Evolutionary conservation across 1,284 basidiomycete species (phyloP).

Genomic region (Nidula niveotomentosa): DNA sequence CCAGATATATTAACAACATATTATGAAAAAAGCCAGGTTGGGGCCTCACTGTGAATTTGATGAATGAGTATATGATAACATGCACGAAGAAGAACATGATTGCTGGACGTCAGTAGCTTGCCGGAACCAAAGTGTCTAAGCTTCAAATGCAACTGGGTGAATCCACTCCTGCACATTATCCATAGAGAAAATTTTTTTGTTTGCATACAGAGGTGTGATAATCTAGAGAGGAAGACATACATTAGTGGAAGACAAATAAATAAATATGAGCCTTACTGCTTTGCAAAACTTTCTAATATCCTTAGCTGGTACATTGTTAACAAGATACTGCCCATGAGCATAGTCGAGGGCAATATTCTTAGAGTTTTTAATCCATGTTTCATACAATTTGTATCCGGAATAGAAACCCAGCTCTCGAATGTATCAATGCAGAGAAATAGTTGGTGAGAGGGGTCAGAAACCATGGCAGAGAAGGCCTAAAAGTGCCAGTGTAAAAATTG

Average conservation of each 20-base stretch:
- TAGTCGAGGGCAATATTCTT: neutral
- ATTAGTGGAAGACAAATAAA: neutral
- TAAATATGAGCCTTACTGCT: neutral
- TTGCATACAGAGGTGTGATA: neutral
- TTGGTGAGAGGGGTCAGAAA: neutral
- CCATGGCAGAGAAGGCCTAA: neutral
- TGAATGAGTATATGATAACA: neutral
- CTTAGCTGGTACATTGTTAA: neutral
- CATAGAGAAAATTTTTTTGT: neutral
- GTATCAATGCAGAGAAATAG: neutral
- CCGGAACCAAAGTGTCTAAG: neutral
- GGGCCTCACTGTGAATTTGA: too few relatives aligned
- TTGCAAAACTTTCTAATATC: neutral
- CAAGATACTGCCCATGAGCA: neutral
- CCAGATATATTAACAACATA: too few relatives aligned
- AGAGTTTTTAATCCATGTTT: neutral
- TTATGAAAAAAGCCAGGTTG: too few relatives aligned
- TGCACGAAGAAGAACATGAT: neutral
- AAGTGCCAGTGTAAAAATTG: neutral
- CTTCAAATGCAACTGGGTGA: neutral
- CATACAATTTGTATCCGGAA: neutral
- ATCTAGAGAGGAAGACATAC: neutral
- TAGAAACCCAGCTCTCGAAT: neutral
- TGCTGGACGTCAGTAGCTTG: neutral
- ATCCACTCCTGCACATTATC: neutral